A percentile compares a stretch with the other conserved stretches of the same genome.
phyloP scores from a whole-genome alignment of 345 rosid species.

The Linum lewisii region DNA sequence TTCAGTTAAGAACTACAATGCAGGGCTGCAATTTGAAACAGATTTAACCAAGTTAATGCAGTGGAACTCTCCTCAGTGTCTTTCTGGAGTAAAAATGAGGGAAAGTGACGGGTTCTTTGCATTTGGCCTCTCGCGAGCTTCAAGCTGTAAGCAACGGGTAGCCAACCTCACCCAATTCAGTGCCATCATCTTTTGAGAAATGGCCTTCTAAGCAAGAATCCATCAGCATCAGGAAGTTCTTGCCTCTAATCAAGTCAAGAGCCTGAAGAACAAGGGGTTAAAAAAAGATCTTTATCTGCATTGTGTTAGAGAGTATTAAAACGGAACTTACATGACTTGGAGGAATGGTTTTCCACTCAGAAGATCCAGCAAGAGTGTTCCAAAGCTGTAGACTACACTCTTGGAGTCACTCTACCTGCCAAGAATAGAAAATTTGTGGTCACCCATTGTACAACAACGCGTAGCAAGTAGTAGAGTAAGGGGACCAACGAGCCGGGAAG shows the following conservation, averaged over 20 bases:
- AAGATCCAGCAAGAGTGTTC: background rate
- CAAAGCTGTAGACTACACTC: constrained; percentile 4
- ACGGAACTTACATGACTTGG: background rate
- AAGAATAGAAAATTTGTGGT: background rate
- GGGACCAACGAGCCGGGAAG: too few relatives aligned
- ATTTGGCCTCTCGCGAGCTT: constrained; percentile 2
- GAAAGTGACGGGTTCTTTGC: background rate
- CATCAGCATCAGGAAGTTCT: constrained; percentile 6
- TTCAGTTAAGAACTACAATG: too few relatives aligned
- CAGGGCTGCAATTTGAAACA: too few relatives aligned
- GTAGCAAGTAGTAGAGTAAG: too few relatives aligned
- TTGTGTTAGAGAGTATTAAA: background rate
- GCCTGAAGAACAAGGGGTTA: background rate
- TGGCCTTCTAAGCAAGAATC: background rate
- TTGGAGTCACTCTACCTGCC: constrained; percentile 4
- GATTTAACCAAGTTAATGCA: too few relatives aligned
- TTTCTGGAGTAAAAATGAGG: background rate
- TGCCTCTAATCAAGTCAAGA: constrained; percentile 4
- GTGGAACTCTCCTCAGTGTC: too few relatives aligned
- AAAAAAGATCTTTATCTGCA: background rate
- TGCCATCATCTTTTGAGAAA: constrained; percentile 2
- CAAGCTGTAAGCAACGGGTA: background rate
- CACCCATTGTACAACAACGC: too few relatives aligned
- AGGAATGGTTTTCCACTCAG: constrained; percentile 3
- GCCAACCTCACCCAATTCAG: background rate